Evolutionary conservation across 1,284 basidiomycete genomes (phyloP), one percentile per base, ranked within the genome.

Genomic region (Neolentinus lepideus): DNA sequence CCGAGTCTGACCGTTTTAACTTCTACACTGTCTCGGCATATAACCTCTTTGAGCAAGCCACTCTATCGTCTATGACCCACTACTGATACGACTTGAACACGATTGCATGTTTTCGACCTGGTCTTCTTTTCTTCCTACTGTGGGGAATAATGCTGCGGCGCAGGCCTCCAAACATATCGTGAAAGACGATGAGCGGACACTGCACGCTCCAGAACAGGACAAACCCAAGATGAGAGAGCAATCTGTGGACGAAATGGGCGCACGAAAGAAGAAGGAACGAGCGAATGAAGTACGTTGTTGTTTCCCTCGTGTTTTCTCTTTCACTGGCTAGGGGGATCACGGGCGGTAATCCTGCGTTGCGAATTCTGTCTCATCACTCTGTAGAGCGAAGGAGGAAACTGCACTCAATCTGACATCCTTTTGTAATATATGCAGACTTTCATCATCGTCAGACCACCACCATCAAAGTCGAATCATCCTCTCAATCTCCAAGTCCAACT

Each of bases 401-500:
- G n/a, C n/a, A n/a, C n/a, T n/a, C n/a, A 31, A 51, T 59, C 57
- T 62, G 27, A 54, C 35, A 22, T 47, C 43, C 55, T 51, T 46
- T 4, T 59, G 55, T 52, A 53, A 53, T 57, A 25, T 43, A 31
- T 58, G 9, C 65, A 94, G 91, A 91, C 88, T 0, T 93, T 92
- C 70, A 86, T 91, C 58, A 82, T 92, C 63, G 91, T 93, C 48
- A 82, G 91, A 53, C 90, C 90, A 1, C 92, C 92, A 1, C 89
- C 93, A 0, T 82, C 87, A 14, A 87, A 87, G 66, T 79, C 84
- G 19, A 90, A 90, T 62, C 93, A 97, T 63, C 92, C 94, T 0
- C 77, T 96, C 51, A 97, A 96, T 68, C 79, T 98, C 1, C 95
- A 98, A 68, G 87, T 98, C 4, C 95, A 98, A 69, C 84, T 98